Evolutionary conservation across 306 rosid genomes (phyloP).

Genomic region (Lupinus albus): DNA sequence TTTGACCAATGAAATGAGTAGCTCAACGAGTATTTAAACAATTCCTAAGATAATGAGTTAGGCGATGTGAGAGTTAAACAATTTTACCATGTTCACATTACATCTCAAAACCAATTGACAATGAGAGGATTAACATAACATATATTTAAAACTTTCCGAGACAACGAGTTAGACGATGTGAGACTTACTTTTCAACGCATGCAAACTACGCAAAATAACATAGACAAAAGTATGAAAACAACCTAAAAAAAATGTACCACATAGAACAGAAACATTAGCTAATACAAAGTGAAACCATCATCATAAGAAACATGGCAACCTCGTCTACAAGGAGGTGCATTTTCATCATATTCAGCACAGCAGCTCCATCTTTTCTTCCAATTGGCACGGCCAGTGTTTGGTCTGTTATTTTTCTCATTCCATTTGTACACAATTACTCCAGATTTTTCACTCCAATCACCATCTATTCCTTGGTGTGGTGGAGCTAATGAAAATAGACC

Average conservation of each 20-base stretch:
- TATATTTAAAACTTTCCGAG: too few species aligned
- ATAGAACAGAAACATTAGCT: slow-evolving; percentile 15
- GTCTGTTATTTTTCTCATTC: slow-evolving; percentile 67
- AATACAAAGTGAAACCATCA: slow-evolving; percentile 70
- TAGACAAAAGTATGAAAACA: background rate
- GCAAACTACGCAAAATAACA: background rate
- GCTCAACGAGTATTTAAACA: too few species aligned
- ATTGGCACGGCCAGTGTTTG: slow-evolving; percentile 67
- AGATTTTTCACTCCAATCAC: slow-evolving; percentile 76
- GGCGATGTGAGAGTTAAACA: too few species aligned
- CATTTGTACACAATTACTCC: slow-evolving; percentile 80
- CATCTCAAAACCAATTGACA: too few species aligned
- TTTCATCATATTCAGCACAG: slow-evolving; percentile 67
- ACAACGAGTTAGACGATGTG: too few species aligned
- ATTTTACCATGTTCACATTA: too few species aligned
- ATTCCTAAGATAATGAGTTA: too few species aligned
- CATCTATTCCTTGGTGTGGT: slow-evolving; percentile 90
- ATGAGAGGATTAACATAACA: too few species aligned
- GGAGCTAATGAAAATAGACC: slow-evolving; percentile 69
- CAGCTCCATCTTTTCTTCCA: slow-evolving; percentile 87
- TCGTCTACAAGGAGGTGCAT: slow-evolving; percentile 65
- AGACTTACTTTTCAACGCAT: too few species aligned
- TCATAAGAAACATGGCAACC: slow-evolving; percentile 78
- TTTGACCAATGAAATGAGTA: too few species aligned
- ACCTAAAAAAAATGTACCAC: background rate